Conservation (phyloP, 2,329 filamentous ascomycete species). For the Emergomyces pasteurianus region DNA sequence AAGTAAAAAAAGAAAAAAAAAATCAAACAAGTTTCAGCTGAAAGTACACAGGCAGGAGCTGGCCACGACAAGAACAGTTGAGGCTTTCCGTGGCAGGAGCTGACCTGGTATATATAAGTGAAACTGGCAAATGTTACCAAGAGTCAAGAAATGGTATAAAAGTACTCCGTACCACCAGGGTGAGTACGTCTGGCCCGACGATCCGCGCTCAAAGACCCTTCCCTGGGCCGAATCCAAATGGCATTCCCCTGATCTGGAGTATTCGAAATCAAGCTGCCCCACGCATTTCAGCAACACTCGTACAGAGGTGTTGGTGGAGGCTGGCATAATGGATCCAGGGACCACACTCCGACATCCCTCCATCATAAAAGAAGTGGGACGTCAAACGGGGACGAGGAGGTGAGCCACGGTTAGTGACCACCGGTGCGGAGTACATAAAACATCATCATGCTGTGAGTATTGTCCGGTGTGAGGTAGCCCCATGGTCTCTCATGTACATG, state of each 20-base stretch:
- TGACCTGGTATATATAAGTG: background rate
- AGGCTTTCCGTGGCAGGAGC: background rate
- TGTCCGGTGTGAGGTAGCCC: background rate
- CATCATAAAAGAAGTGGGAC: background rate
- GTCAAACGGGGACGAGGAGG: background rate
- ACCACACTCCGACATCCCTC: background rate
- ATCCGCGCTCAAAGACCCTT: background rate
- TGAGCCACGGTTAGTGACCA: background rate
- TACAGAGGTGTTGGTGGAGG: background rate
- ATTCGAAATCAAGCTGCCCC: background rate
- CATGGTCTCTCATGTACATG: background rate
- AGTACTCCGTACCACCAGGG: background rate
- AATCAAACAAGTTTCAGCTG: background rate
- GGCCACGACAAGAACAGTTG: background rate
- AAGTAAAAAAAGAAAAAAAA: no score
- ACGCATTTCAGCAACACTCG: background rate
- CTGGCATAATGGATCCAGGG: background rate
- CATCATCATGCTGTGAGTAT: background rate
- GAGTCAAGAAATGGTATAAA: background rate
- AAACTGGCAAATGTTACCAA: background rate
- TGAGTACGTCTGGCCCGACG: background rate
- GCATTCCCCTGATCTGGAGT: background rate
- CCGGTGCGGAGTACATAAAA: background rate
- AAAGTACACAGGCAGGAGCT: background rate
- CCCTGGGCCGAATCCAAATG: no score